Conservation (phyloP, 805 yeast genomes). For the Suhomyces xylopsoci region DNA sequence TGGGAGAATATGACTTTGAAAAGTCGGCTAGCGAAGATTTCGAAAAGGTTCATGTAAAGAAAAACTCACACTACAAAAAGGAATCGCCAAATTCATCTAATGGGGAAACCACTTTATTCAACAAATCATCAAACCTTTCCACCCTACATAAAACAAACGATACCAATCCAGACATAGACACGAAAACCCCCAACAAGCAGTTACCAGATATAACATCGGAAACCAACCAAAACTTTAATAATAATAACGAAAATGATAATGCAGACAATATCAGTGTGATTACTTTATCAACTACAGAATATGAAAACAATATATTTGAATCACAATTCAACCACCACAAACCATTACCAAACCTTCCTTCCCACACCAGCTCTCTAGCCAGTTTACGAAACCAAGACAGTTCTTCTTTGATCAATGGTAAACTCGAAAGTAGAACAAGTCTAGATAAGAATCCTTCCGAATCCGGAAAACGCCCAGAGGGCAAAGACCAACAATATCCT, state of each 20-base stretch:
- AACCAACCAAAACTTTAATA: not conserved
- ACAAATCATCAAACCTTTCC: not conserved
- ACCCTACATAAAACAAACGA: not conserved
- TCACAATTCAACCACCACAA: conserved; percentile 31
- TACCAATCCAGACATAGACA: not conserved
- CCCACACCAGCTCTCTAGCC: not conserved
- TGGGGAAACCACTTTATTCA: not conserved
- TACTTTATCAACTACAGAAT: conserved; percentile 38
- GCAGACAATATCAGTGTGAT: conserved; percentile 26
- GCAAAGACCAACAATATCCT: not conserved
- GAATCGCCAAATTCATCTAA: not conserved
- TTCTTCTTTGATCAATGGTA: not conserved
- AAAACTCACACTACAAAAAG: conserved; percentile 14
- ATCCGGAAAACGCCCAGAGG: not conserved
- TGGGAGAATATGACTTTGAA: conserved; percentile 66
- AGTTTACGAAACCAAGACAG: not conserved
- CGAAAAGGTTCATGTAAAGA: conserved; percentile 43
- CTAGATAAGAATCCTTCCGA: not conserved
- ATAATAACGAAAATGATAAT: not conserved
- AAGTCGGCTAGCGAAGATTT: conserved; percentile 41
- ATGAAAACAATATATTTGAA: conserved; percentile 35
- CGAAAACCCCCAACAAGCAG: not conserved
- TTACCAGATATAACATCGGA: not conserved
- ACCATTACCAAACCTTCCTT: conserved; percentile 19
- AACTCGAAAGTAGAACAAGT: not conserved